Conservation (phyloP, 2,329 filamentous ascomycete genomes). For the Calonectria multiphialidica region DNA sequence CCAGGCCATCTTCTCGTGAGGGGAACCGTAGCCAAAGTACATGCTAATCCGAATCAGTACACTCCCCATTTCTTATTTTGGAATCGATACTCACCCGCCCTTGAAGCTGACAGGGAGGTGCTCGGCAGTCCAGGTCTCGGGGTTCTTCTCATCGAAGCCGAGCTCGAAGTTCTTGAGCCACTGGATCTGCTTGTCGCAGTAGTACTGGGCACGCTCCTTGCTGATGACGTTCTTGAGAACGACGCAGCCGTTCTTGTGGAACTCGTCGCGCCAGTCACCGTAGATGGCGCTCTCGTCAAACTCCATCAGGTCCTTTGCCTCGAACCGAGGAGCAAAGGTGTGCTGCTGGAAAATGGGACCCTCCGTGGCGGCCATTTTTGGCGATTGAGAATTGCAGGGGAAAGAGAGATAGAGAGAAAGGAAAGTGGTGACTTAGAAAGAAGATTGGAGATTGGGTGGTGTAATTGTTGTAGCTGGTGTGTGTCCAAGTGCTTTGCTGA, state of each 20-base stretch:
- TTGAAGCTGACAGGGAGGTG: slow-evolving; percentile 46
- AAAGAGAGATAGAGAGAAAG: neutral
- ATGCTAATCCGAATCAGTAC: slow-evolving; percentile 46
- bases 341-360: slow-evolving; percentile 26
- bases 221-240: slow-evolving; percentile 41
- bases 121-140: slow-evolving; percentile 34
- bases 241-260: slow-evolving; percentile 39
- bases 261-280: slow-evolving; percentile 39
- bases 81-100: slow-evolving; percentile 46
- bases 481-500: neutral
- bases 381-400: neutral
- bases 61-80: neutral
- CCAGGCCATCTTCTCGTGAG: slow-evolving; percentile 64
- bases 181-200: slow-evolving; percentile 40
- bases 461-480: neutral
- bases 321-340: slow-evolving; percentile 35
- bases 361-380: slow-evolving; percentile 19
- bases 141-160: slow-evolving; percentile 37
- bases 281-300: slow-evolving; percentile 34
- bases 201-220: slow-evolving; percentile 35
- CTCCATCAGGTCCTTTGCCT: slow-evolving; percentile 38
- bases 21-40: slow-evolving; percentile 58
- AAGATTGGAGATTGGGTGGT: neutral
- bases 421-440: neutral
- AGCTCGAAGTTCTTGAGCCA: slow-evolving; percentile 41